Percentiles rank a stretch among this genome's conserved stretches.
Conservation (phyloP, 73 alveolate genomes). For the Paramecium tetraurelia region DNA sequence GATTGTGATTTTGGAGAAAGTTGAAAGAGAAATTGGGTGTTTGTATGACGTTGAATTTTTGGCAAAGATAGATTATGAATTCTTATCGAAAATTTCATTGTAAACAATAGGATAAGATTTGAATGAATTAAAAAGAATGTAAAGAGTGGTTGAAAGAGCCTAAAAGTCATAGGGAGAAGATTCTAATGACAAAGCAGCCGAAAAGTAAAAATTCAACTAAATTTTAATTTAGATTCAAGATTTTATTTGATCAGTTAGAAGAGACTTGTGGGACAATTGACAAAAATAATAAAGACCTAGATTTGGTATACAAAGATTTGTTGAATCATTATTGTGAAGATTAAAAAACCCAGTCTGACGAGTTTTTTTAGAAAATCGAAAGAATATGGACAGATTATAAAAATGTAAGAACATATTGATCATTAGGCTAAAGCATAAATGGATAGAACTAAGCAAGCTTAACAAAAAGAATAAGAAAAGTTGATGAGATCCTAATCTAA, state of each 20-base stretch:
- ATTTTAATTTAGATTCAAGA: neutral
- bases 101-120: neutral
- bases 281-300: neutral
- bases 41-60: conserved; percentile 1
- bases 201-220: neutral
- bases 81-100: neutral
- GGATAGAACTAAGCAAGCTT: neutral
- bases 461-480: neutral
- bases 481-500: neutral
- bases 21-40: neutral
- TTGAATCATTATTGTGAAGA: conserved; percentile 21
- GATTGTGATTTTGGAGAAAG: neutral
- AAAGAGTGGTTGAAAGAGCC: conserved; percentile 21
- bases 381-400: conserved; percentile 52
- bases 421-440: conserved; percentile 7
- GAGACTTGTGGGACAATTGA: neutral
- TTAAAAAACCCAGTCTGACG: neutral
- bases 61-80: conserved; percentile 24
- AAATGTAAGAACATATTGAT: neutral
- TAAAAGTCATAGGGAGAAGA: conserved; percentile 12
- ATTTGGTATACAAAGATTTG: neutral
- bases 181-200: conserved; percentile 32
- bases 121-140: conserved; percentile 15
- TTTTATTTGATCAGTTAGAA: neutral
- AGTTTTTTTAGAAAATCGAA: neutral